A percentile compares a stretch with the other conserved stretches of the same genome.
phyloP scores from a whole-genome alignment of 768 basidiomycete genomes.

The Cantharellus anzutake region DNA sequence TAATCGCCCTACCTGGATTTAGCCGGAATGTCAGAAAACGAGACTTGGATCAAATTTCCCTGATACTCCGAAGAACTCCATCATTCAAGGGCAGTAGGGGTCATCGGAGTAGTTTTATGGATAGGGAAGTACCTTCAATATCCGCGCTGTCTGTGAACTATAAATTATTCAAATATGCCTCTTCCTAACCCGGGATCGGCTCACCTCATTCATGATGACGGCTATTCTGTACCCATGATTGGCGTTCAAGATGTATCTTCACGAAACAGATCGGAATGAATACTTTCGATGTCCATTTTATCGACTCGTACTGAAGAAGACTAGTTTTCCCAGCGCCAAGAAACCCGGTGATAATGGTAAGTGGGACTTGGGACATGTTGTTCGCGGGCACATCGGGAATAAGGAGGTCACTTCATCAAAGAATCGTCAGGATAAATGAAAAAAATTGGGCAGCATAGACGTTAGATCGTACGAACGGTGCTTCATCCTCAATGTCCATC shows the following conservation, averaged over 20 bases:
- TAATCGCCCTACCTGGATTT: slow-evolving; percentile 52
- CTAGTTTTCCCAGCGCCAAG: slow-evolving; percentile 87
- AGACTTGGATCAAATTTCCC: neutral
- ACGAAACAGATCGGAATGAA: neutral
- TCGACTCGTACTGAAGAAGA: slow-evolving; percentile 45
- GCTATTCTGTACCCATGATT: slow-evolving; percentile 91
- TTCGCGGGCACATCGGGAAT: neutral
- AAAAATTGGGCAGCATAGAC: neutral
- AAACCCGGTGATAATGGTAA: slow-evolving; percentile 91
- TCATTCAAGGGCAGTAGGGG: no score
- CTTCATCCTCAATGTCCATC: neutral
- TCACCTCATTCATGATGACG: slow-evolving; percentile 81
- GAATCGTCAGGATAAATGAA: neutral
- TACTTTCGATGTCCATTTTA: neutral
- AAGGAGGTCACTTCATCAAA: neutral
- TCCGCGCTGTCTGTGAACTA: slow-evolving; percentile 89
- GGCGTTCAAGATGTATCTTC: slow-evolving; percentile 66
- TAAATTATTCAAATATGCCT: neutral
- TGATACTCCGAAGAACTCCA: no score
- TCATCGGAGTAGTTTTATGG: neutral
- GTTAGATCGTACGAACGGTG: neutral
- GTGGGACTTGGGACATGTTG: slow-evolving; percentile 31
- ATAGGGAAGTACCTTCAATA: slow-evolving; percentile 53
- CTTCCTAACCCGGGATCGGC: neutral
- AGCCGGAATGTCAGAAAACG: neutral